Evolutionary conservation across 2,329 filamentous ascomycete species (phyloP), one percentile per base, ranked within the genome.

Genomic region (Colletotrichum cereale): DNA sequence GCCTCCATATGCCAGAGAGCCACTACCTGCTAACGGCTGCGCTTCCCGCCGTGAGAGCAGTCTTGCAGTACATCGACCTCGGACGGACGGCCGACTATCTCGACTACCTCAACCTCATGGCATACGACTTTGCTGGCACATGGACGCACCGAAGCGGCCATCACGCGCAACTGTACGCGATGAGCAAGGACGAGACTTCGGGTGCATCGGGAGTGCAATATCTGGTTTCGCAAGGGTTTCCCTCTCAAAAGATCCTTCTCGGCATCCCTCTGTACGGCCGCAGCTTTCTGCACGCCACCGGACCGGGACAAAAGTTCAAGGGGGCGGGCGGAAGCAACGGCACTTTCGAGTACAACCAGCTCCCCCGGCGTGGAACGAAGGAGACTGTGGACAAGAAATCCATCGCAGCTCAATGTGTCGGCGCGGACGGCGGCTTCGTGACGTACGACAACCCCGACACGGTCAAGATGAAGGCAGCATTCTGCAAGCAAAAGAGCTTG

Each of bases 381-480:
- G 93, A 96, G 78, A 83, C 87, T 55, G 85, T 93, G 24, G 93
- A 96, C 80, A 88, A 88, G 75, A 84, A 88, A 24, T 83, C 88
- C 36, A 90, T 91, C 16, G 92, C 93, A 24, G 93, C 93, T 7
- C 92, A 89, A 76, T 96, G 92, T 75, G 82, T 90, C 2, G 92
- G 92, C 7, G 90, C 87, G 2, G 92, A 94, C 76, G 92, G 92
- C 3, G 93, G 92, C 0, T 95, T 95, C 75, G 89, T 96, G 52
- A 92, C 89, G 2, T 96, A 96, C 79, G 93, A 96, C 80, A 95
- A 92, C 74, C 90, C 91, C 5, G 88, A 91, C 53, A 95, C 93
- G 3, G 93, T 96, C 42, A 87, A 87, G 80, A 87, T 90, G 79
- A 96, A 96, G 82, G 93, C 92, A 2, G 83, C 85, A 8, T 96